Evolutionary conservation across 1,284 basidiomycete species (phyloP).

Genomic region (Trametes versicolor): DNA sequence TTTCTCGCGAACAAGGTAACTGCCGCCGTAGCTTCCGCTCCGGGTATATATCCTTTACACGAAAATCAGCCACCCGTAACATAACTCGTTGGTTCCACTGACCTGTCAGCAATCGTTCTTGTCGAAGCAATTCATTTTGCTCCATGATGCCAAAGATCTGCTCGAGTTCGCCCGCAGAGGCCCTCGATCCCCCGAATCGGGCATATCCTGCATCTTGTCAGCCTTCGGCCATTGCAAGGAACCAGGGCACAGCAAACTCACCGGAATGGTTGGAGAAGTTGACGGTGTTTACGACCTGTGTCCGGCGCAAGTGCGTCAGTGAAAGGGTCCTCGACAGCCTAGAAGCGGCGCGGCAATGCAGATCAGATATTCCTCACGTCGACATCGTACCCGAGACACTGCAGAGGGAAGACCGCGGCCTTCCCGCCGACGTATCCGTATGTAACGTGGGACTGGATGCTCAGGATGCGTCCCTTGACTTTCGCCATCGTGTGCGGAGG

Average conservation of each 20-base stretch:
- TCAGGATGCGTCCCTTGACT: constrained; percentile 63
- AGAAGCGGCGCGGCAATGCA: not conserved
- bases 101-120: constrained; percentile 80
- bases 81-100: constrained; percentile 13
- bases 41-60: constrained; percentile 83
- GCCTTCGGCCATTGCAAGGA: not conserved
- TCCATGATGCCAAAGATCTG: constrained; percentile 76
- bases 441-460: constrained; percentile 94
- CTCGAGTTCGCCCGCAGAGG: constrained; percentile 73
- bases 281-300: constrained; percentile 93
- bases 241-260: constrained; percentile 43
- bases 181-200: constrained; percentile 77
- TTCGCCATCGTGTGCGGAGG: constrained; percentile 38
- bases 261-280: constrained; percentile 97
- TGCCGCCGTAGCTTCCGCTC: constrained; percentile 79
- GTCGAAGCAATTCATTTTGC: constrained; percentile 71
- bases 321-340: constrained; percentile 7
- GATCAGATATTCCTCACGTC: constrained; percentile 70
- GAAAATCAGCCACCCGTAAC: not conserved
- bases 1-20: constrained; percentile 73
- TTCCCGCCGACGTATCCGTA: constrained; percentile 97
- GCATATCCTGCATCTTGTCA: constrained; percentile 70
- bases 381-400: constrained; percentile 95
- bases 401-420: constrained; percentile 95
- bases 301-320: constrained; percentile 35